Evolutionary conservation across 2,329 filamentous ascomycete species (phyloP).

Genomic region (Aspergillus intermedius): DNA sequence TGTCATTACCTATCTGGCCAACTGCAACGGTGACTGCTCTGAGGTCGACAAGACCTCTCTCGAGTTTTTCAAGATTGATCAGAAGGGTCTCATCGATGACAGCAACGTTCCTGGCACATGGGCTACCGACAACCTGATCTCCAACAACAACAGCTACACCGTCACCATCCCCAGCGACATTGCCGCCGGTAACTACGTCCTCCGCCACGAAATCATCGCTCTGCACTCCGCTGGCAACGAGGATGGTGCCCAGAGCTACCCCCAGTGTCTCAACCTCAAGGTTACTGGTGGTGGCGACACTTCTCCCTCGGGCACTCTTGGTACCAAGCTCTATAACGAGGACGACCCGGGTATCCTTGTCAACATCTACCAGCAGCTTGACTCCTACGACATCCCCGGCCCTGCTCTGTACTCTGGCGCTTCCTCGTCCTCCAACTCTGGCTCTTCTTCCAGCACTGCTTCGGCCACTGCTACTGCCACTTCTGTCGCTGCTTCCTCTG

Average conservation of each 20-base stretch:
- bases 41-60: slow-evolving; percentile 48
- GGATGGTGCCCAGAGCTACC: slow-evolving; percentile 50
- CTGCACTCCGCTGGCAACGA: slow-evolving; percentile 43
- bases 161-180: slow-evolving; percentile 44
- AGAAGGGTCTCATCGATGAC: slow-evolving; percentile 46
- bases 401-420: slow-evolving; percentile 33
- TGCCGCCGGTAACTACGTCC: slow-evolving; percentile 47
- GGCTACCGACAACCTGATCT: slow-evolving; percentile 50
- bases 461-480: slow-evolving; percentile 8
- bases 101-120: slow-evolving; percentile 43
- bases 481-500: slow-evolving; percentile 6
- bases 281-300: slow-evolving; percentile 49
- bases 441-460: slow-evolving; percentile 8
- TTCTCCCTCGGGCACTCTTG: slow-evolving; percentile 43
- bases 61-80: slow-evolving; percentile 59
- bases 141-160: slow-evolving; percentile 47
- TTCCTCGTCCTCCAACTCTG: slow-evolving; percentile 14
- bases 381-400: slow-evolving; percentile 47
- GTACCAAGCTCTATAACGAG: slow-evolving; percentile 51
- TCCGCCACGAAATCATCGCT: slow-evolving; percentile 52
- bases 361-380: slow-evolving; percentile 51
- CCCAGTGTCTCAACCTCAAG: slow-evolving; percentile 55
- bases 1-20: slow-evolving; percentile 59
- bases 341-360: slow-evolving; percentile 53
- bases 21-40: slow-evolving; percentile 53